Conservation (phyloP, 1,284 basidiomycete genomes). For the Cutaneotrichosporon arboriforme region DNA sequence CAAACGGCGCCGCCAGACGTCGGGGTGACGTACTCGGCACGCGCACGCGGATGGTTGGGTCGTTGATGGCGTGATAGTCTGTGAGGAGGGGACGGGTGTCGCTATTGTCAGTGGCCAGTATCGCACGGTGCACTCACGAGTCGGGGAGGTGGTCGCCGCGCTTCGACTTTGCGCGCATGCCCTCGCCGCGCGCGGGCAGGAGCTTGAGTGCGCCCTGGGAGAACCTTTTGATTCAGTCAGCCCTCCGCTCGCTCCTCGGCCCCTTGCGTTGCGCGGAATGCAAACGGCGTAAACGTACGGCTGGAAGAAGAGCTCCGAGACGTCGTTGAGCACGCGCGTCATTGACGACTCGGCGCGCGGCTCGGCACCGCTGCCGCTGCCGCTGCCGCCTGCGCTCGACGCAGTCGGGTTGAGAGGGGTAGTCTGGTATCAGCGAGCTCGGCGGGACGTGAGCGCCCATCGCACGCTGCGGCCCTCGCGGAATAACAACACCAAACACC, state of each 20-base stretch:
- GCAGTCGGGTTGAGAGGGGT: constrained; percentile 11
- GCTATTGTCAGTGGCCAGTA: constrained; percentile 11
- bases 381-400: neutral
- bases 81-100: constrained; percentile 31
- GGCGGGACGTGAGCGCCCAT: no score
- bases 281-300: no score
- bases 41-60: constrained; percentile 35
- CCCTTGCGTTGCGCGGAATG: no score
- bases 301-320: constrained; percentile 41
- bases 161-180: constrained; percentile 39
- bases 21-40: constrained; percentile 33
- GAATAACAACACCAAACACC: no score
- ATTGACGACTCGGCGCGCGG: constrained; percentile 11
- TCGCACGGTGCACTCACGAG: constrained; percentile 23
- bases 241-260: no score
- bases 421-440: constrained; percentile 5
- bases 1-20: neutral
- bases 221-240: constrained; percentile 40
- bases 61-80: constrained; percentile 45
- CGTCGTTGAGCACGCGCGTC: constrained; percentile 21
- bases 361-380: neutral
- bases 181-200: constrained; percentile 36
- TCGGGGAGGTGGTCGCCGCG: constrained; percentile 45
- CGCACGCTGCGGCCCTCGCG: no score
- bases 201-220: constrained; percentile 38